Percentiles rank a stretch among this genome's conserved stretches.
Evolutionary conservation across 2,329 filamentous ascomycete genomes (phyloP).

Genomic region (Hysterium pulicare): DNA sequence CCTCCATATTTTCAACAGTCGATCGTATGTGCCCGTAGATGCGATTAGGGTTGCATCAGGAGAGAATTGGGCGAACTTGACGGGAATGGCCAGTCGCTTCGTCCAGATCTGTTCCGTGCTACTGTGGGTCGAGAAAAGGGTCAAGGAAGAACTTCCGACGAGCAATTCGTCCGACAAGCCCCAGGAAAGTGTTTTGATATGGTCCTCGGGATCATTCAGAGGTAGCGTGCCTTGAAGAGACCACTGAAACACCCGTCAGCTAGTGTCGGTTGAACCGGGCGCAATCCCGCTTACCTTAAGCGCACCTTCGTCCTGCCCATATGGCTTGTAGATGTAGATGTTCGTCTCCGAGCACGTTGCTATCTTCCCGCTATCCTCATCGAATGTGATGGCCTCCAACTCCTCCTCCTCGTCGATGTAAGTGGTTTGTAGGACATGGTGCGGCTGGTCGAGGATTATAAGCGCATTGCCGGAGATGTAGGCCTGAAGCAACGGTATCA

Average conservation of each 20-base stretch:
- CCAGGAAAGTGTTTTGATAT: slow-evolving; percentile 72
- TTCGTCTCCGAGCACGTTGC: slow-evolving; percentile 65
- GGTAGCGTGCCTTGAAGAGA: slow-evolving; percentile 60
- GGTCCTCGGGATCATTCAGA: slow-evolving; percentile 43
- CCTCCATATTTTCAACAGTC: slow-evolving; percentile 89
- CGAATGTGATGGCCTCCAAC: slow-evolving; percentile 74
- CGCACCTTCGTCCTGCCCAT: slow-evolving; percentile 65
- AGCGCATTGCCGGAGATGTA: slow-evolving; percentile 90
- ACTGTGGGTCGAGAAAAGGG: slow-evolving; percentile 61
- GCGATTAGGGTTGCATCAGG: slow-evolving; percentile 86
- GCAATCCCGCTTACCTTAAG: slow-evolving; percentile 60
- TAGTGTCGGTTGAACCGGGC: slow-evolving; percentile 11
- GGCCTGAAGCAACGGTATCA: slow-evolving; percentile 58
- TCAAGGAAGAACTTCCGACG: slow-evolving; percentile 66
- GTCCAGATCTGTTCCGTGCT: slow-evolving; percentile 66
- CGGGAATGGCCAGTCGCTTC: slow-evolving; percentile 67
- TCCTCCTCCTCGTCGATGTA: slow-evolving; percentile 72
- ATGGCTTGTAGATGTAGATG: slow-evolving; percentile 76
- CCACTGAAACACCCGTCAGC: slow-evolving; percentile 46
- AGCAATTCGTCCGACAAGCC: slow-evolving; percentile 81
- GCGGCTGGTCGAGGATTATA: slow-evolving; percentile 72
- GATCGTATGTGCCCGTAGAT: slow-evolving; percentile 72
- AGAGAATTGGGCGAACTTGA: slow-evolving; percentile 73
- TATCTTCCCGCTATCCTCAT: slow-evolving; percentile 81
- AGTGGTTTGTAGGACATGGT: slow-evolving; percentile 80